These are phyloP conservation scores for Crassisporium funariophilum DNA, from an alignment of 768 basidiomycete species.

Conservation along the genomic window DNA sequence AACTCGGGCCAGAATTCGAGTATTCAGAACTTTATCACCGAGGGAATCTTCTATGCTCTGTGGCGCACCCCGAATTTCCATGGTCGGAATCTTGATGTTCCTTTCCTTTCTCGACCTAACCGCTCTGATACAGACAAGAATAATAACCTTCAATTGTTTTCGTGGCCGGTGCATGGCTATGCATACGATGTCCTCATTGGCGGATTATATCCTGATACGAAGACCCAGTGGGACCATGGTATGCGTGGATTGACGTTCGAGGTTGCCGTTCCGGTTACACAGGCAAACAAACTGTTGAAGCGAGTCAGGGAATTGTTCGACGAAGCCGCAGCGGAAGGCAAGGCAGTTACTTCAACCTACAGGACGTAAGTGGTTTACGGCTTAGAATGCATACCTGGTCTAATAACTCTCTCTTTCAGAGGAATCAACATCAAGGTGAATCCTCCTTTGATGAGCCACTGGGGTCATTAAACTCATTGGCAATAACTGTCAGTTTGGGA, in stretches of 20 bases:
- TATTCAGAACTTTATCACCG: constrained; percentile 32
- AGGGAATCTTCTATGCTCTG: constrained; percentile 31
- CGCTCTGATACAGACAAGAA: constrained; percentile 25
- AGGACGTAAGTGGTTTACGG: too few species aligned
- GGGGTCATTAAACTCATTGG: not conserved
- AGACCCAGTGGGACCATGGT: constrained; percentile 38
- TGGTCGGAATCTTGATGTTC: constrained; percentile 20
- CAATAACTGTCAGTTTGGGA: constrained; percentile 29
- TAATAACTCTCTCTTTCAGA: too few species aligned
- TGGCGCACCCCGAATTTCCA: constrained; percentile 39
- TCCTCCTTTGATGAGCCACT: not conserved
- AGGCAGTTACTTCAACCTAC: constrained; percentile 38
- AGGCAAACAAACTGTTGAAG: constrained; percentile 31
- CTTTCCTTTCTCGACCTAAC: not conserved
- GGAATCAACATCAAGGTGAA: constrained; percentile 37
- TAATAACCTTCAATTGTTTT: constrained; percentile 29
- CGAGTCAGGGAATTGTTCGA: constrained; percentile 37
- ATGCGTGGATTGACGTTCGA: constrained; percentile 37
- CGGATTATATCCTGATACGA: constrained; percentile 33
- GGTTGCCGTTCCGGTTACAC: constrained; percentile 34
- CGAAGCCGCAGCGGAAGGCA: constrained; percentile 32
- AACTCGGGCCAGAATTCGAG: constrained; percentile 36
- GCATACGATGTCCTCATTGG: constrained; percentile 41
- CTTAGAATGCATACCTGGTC: too few species aligned
- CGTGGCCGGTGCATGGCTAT: constrained; percentile 37